Base-by-base conservation (phyloP, 257 asterid species). In the Gentiana macrophylla region DNA sequence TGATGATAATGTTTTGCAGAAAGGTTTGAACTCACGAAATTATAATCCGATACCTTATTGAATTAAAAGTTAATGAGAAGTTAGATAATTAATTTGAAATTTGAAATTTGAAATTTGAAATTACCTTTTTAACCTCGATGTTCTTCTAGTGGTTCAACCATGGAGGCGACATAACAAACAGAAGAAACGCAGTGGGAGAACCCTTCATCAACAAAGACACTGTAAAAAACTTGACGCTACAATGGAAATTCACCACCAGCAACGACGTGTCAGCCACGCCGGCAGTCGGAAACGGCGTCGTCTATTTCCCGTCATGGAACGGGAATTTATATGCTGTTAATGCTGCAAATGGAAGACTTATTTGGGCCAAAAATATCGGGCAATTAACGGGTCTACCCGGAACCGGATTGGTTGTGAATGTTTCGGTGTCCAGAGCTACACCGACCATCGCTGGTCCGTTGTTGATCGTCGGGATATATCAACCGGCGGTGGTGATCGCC, bases 241-340 rank as follows among this genome's bases (percentile, higher is more conserved):
- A 65, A 57, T 85, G 95, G 94, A 81, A 70, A 57, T 81, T 89
- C 70, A 32, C 56, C 6, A 82, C 94, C 0, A 94, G 94, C 3
- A 80, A 77, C n/a, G 97, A 89, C 70, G 69, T 86, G 46, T 73
- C 85, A 1, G 89, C 94, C 0, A 84, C 94, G 0, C 96, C 91
- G 2, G 79, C 94, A 3, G 79, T 80, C 0, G 83, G 81, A 1
- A 53, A 56, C 33, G 74, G 84, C 12, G 86, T 68, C 0, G 86
- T 82, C 13, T 84, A 82, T 55, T 80, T 88, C 52, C 93, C 96
- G 0, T 84, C 90, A 0, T 88, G 95, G 95, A 82, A 84, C 53
- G 95, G 95, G 1, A 75, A 74, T 49, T 24, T 85, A 37, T 85
- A 85, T 24, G 94, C 95, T 0, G 91, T 85, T 9, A 45, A 74